These are phyloP conservation scores for Candida silvicultrix DNA, from an alignment of 805 yeast genomes.

Conservation along the genomic window DNA sequence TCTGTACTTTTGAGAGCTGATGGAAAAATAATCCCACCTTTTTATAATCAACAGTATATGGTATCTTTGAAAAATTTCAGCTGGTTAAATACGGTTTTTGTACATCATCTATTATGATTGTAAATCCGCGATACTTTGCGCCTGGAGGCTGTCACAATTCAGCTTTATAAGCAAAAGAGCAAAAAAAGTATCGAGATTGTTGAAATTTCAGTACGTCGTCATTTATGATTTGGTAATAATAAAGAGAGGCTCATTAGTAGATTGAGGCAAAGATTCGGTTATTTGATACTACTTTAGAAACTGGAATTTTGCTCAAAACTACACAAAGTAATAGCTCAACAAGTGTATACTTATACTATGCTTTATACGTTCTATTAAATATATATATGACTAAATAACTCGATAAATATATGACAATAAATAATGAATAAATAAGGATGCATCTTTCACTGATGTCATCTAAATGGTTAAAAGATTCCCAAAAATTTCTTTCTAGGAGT, in stretches of 20 bases:
- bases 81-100: background rate
- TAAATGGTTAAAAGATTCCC: background rate
- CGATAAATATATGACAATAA: background rate
- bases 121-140: background rate
- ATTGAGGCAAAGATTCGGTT: too few species aligned
- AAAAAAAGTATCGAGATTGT: background rate
- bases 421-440: background rate
- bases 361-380: too few species aligned
- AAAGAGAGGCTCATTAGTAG: too few species aligned
- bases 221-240: too few species aligned
- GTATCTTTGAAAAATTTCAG: background rate
- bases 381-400: too few species aligned
- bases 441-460: background rate
- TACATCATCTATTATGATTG: background rate
- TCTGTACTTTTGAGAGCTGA: too few species aligned
- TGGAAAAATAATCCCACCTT: too few species aligned
- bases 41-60: too few species aligned
- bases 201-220: background rate
- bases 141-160: background rate
- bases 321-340: too few species aligned
- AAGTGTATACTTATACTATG: too few species aligned
- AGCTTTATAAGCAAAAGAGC: background rate
- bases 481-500: background rate
- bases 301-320: too few species aligned
- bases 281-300: too few species aligned